Evolutionary conservation across 2,329 filamentous ascomycete species (phyloP).

Genomic region (Aspergillus vadensis): DNA sequence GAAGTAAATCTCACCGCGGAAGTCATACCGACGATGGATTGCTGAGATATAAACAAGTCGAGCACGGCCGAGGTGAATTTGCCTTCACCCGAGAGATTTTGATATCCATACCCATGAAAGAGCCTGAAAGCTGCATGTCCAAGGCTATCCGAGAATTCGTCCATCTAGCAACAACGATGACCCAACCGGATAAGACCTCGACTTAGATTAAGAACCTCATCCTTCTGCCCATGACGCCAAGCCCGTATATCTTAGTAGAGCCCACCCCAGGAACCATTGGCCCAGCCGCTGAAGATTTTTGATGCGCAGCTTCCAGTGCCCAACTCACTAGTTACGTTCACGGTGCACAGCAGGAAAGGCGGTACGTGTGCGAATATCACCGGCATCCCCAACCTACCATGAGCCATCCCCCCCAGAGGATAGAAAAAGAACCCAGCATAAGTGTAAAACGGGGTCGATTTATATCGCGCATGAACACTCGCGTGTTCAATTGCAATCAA

Average conservation of each 20-base stretch:
- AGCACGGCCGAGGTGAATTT: constrained; percentile 13
- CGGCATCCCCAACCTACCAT: constrained; percentile 15
- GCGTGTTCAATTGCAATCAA: neutral
- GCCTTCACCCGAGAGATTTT: constrained; percentile 14
- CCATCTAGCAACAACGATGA: constrained; percentile 16
- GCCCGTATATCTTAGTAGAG: constrained; percentile 11
- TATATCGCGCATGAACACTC: neutral
- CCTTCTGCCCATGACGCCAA: constrained; percentile 13
- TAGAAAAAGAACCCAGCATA: neutral
- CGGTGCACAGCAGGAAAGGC: constrained; percentile 2
- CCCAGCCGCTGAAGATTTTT: constrained; percentile 4
- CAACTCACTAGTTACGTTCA: constrained; percentile 14
- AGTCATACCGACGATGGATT: constrained; percentile 24
- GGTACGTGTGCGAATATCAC: constrained; percentile 7
- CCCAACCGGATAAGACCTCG: constrained; percentile 14
- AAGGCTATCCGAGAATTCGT: constrained; percentile 15
- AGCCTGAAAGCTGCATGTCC: constrained; percentile 12
- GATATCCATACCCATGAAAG: constrained; percentile 13
- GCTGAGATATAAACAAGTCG: constrained; percentile 21
- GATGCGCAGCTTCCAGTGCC: constrained; percentile 16
- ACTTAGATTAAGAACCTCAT: constrained; percentile 15
- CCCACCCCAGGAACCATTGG: constrained; percentile 17
- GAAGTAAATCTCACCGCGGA: constrained; percentile 29
- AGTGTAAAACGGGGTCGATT: neutral
- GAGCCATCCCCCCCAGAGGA: neutral